Evolutionary conservation across 2,329 filamentous ascomycete species (phyloP).

Genomic region (Blastomyces emzantsi): DNA sequence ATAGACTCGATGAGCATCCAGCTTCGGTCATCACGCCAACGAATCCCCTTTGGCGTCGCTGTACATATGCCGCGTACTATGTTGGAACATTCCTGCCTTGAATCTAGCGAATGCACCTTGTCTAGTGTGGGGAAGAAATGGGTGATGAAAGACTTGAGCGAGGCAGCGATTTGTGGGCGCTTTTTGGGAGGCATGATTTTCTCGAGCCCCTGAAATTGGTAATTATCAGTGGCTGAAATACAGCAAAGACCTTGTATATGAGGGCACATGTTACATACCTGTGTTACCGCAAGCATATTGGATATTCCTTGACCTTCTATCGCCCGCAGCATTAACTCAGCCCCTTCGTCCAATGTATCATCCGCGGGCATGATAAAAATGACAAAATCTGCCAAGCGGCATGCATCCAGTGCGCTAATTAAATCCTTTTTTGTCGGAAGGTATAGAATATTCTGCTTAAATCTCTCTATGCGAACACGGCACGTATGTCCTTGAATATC

Average conservation of each 20-base stretch:
- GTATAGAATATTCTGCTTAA: constrained; percentile 92
- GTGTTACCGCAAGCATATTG: constrained; percentile 77
- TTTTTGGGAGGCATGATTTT: constrained; percentile 71
- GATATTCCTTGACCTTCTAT: constrained; percentile 93
- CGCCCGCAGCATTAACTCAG: constrained; percentile 74
- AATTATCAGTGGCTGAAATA: constrained; percentile 2
- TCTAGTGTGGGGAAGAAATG: constrained; percentile 92
- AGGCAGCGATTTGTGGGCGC: constrained; percentile 64
- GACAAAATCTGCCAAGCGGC: constrained; percentile 83
- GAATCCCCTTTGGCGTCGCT: constrained; percentile 83
- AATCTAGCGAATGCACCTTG: constrained; percentile 82
- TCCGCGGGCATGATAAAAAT: constrained; percentile 74
- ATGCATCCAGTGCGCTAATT: constrained; percentile 70
- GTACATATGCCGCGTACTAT: constrained; percentile 85
- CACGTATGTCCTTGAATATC: constrained; percentile 49
- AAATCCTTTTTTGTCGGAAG: constrained; percentile 65
- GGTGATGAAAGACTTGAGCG: constrained; percentile 82
- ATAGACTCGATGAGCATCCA: constrained; percentile 90
- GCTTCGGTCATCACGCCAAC: constrained; percentile 89
- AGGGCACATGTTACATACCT: constrained; percentile 32
- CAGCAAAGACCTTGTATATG: not conserved
- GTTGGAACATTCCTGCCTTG: constrained; percentile 81
- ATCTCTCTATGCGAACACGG: constrained; percentile 70
- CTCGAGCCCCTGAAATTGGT: constrained; percentile 49
- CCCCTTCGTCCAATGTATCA: constrained; percentile 72